Evolutionary conservation across 179 eudicot genomes (phyloP).

Genomic region (Pouteria campechiana): DNA sequence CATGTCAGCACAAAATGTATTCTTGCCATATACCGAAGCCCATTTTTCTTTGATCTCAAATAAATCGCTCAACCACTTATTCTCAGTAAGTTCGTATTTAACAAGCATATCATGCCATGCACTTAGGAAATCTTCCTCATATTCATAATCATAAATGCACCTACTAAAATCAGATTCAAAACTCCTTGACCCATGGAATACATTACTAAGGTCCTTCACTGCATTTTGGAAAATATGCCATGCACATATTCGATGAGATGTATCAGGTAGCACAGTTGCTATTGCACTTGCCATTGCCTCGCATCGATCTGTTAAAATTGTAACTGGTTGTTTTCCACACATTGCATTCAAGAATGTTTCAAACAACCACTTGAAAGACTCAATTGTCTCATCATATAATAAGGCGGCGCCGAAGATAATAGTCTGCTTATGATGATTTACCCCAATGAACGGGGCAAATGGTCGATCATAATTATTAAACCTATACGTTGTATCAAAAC

Average conservation of each 20-base stretch:
- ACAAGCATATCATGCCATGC: constrained; percentile 2
- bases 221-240: constrained; percentile 9
- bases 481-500: neutral
- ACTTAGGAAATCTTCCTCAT: neutral
- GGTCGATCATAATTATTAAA: neutral
- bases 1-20: constrained; percentile 16
- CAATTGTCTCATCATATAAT: neutral
- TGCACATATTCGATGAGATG: constrained; percentile 1
- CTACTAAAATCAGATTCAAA: constrained; percentile 1
- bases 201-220: neutral
- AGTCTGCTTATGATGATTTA: constrained; percentile 6
- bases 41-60: constrained; percentile 12
- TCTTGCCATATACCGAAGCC: constrained; percentile 17
- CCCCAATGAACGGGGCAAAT: constrained; percentile 5
- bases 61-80: constrained; percentile 7
- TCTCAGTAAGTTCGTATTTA: neutral
- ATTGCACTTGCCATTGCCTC: constrained; percentile 8
- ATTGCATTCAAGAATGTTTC: constrained; percentile 5
- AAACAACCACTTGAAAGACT: constrained; percentile 7
- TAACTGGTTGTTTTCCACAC: constrained; percentile 3
- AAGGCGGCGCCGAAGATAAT: constrained; percentile 13
- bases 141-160: neutral
- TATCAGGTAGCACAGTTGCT: neutral
- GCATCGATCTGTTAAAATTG: constrained; percentile 4
- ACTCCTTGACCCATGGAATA: neutral